Evolutionary conservation across 1,284 basidiomycete species (phyloP), one percentile per base, ranked within the genome.

Genomic region (Agaricales sp.): DNA sequence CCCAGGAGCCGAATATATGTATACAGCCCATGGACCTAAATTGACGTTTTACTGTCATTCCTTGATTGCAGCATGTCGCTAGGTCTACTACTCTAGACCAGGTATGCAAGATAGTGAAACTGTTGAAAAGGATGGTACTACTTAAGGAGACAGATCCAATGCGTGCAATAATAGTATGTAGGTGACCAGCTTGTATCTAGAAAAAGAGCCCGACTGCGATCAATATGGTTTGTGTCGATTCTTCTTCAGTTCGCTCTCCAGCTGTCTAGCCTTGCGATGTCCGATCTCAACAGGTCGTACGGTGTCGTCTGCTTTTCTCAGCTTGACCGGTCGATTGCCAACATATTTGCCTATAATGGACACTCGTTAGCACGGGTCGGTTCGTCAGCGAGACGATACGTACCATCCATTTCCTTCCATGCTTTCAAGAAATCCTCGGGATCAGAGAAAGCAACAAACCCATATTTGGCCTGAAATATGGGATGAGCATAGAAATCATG

Each of bases 361-460:
- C 21, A 46, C 43, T 48, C 37, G 53, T 47, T 19, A 51, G n/a
- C n/a, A n/a, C n/a, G n/a, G n/a, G n/a, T n/a, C n/a, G n/a, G n/a
- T n/a, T n/a, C n/a, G n/a, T n/a, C n/a, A n/a, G n/a, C n/a, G n/a
- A n/a, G n/a, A 50, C 18, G 48, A 22, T 13, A 61, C 85, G 49
- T 59, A 87, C 94, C 95, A 65, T 99, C 92, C 92, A 98, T 98
- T 66, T 99, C 92, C 63, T 99, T 99, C 96, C 96, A 99, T 4
- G 96, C 96, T 58, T 82, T 92, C 51, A 99, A 66, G 64, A 98
- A 99, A 64, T 99, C 96, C 68, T 99, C 95, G 0, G 96, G 96
- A 60, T 99, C 96, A 50, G 91, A 92, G 66, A 99, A 99, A 0
- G 92, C 90, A 26, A 99, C 92, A 61, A 99, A 99, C 1, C 92